Evolutionary conservation across 2,329 filamentous ascomycete genomes (phyloP), one percentile per base, ranked within the genome.

Genomic region (Beauveria bassiana): DNA sequence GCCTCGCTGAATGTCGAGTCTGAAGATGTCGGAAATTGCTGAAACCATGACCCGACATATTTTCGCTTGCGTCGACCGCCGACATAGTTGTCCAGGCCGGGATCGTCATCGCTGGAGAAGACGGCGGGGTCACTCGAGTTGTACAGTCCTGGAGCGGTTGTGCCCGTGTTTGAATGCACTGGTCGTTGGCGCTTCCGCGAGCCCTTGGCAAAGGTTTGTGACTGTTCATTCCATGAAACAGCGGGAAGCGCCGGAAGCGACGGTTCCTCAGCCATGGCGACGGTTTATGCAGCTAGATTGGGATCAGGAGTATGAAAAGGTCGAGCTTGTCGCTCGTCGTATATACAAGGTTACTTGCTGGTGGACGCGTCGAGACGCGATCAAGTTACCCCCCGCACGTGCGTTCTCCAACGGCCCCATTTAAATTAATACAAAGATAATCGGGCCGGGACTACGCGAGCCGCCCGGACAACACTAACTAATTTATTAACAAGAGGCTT

Each of bases 41-140:
- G 80, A 70, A 83, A 90, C 88, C 87, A 91, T 5, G 86, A 81
- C 4, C 88, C 88, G 49, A 84, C 75, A 64, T 87, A 86, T 54
- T 83, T 80, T 75, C 89, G 90, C 63, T 81, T 80, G 65, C 80
- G 78, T 28, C 79, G 76, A 1, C 78, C 79, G 53, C 81, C 75
- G 26, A 78, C 75, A 68, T 89, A 89, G 67, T 87, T 87, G 63
- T 89, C 86, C 53, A 86, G 71, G 1, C 82, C 81, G 3, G 85
- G 85, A 62, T 89, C 87, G 67, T 90, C 87, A 63, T 91, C 88
- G 70, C 85, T 87, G 4, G 86, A 90, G 72, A 91, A 91, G 28
- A 90, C 72, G 54, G 85, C 81, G 3, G 87, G 86, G 68, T 91
- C 88, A 69, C 88, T 90, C 22, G 86, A 90, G 69, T 86, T 85